These are phyloP conservation scores for Papiliotrema flavescens DNA, from an alignment of 1,284 basidiomycete genomes.

Conservation along the genomic window DNA sequence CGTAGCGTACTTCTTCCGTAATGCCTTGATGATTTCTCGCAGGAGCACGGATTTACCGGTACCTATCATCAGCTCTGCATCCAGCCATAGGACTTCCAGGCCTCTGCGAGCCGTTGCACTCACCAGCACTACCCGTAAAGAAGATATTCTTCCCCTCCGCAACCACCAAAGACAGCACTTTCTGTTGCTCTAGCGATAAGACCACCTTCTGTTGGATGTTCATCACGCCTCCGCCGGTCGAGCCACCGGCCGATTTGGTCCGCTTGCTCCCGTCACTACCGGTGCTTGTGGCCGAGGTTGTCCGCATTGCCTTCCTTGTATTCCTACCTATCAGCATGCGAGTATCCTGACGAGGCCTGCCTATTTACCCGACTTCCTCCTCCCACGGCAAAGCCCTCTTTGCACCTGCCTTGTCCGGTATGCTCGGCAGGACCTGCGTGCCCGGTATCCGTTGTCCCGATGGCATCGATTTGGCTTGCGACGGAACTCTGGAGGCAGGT, in stretches of 20 bases:
- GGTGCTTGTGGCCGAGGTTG: neutral
- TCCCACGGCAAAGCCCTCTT: constrained; percentile 43
- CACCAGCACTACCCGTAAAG: constrained; percentile 95
- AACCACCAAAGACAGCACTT: constrained; percentile 70
- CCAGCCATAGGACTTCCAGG: neutral
- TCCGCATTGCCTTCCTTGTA: neutral
- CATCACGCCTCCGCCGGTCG: constrained; percentile 11
- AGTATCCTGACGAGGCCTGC: neutral
- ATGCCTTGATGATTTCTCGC: constrained; percentile 74
- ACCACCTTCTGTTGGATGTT: constrained; percentile 49
- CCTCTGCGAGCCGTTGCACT: too few species aligned
- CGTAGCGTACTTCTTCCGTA: constrained; percentile 55
- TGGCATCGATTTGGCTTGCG: neutral
- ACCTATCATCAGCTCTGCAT: constrained; percentile 54
- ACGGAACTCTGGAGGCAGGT: neutral
- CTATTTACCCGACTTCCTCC: constrained; percentile 26
- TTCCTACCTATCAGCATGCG: neutral
- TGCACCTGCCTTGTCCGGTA: constrained; percentile 5
- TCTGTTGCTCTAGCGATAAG: constrained; percentile 76
- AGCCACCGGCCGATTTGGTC: constrained; percentile 1
- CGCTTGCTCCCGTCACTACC: constrained; percentile 5
- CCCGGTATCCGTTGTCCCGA: constrained; percentile 3
- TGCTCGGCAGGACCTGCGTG: constrained; percentile 9
- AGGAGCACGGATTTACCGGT: constrained; percentile 93
- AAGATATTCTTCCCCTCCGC: constrained; percentile 74